Conservation (phyloP, 192 early-diverging fungal species). For the Mortierella claussenii region DNA sequence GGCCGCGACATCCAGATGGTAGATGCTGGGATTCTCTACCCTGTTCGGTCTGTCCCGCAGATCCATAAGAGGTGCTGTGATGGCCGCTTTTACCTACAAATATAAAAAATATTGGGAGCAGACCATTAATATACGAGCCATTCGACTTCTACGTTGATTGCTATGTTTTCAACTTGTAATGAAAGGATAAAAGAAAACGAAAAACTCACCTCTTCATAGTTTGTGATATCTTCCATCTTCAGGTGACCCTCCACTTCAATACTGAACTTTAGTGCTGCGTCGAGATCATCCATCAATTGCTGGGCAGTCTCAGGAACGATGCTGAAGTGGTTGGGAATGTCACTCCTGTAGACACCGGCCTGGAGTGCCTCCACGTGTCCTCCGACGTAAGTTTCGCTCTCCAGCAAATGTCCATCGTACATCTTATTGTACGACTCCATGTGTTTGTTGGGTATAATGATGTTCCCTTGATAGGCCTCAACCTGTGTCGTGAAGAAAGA, state of each 20-base stretch:
- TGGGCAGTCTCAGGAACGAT: constrained; percentile 82
- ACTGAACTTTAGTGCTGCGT: constrained; percentile 89
- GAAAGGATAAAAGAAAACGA: neutral
- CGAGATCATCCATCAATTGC: constrained; percentile 90
- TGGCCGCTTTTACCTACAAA: constrained; percentile 65
- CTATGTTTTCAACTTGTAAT: neutral
- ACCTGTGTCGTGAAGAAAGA: constrained; percentile 61
- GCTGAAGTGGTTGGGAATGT: constrained; percentile 88
- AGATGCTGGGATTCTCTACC: constrained; percentile 85
- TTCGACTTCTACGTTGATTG: no score
- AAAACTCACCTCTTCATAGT: constrained; percentile 84
- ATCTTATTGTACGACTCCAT: constrained; percentile 78
- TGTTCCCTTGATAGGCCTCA: constrained; percentile 85
- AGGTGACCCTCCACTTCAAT: constrained; percentile 85
- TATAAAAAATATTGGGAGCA: neutral
- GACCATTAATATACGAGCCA: no score
- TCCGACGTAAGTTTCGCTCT: constrained; percentile 97
- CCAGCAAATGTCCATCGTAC: constrained; percentile 90
- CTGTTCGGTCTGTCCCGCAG: constrained; percentile 87
- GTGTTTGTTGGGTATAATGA: constrained; percentile 99
- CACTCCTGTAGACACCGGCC: constrained; percentile 96
- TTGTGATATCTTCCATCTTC: constrained; percentile 79
- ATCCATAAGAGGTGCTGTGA: constrained; percentile 70
- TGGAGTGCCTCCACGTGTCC: constrained; percentile 99
- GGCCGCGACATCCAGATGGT: constrained; percentile 99